phyloP scores from a whole-genome alignment of 2,329 filamentous ascomycete genomes.

The Trichophyton mentagrophytes region DNA sequence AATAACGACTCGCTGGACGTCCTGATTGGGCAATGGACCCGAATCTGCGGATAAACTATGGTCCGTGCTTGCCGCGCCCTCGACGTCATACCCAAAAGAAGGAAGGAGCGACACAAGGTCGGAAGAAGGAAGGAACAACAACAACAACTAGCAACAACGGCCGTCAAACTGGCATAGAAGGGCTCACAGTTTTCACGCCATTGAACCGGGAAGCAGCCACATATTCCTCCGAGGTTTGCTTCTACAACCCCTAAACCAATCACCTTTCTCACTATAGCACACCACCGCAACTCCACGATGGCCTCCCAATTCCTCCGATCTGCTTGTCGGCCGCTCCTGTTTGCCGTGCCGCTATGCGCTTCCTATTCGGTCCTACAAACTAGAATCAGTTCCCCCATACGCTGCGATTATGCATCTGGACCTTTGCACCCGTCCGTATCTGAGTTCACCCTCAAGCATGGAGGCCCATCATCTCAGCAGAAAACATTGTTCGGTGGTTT shows the following conservation, averaged over 20 bases:
- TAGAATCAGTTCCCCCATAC: slow-evolving; percentile 19
- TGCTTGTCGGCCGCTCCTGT: slow-evolving; percentile 13
- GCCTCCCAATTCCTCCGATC: slow-evolving; percentile 13
- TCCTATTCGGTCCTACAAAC: slow-evolving; percentile 25
- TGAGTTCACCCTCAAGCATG: background rate
- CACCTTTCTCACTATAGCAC: background rate
- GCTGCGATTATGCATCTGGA: slow-evolving; percentile 24
- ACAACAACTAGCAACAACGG: background rate
- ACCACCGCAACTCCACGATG: slow-evolving; percentile 8
- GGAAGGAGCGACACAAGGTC: background rate
- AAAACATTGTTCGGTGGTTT: slow-evolving; percentile 13
- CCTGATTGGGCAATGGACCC: background rate
- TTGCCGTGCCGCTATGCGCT: slow-evolving; percentile 20
- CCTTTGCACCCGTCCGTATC: slow-evolving; percentile 6
- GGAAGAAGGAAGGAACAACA: background rate
- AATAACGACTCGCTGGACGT: background rate
- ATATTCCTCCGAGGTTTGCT: background rate
- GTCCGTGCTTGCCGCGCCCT: background rate
- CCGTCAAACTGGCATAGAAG: background rate
- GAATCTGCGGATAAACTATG: background rate
- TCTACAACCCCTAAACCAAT: too few species aligned
- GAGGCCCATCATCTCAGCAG: slow-evolving; percentile 11
- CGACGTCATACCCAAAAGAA: slow-evolving; percentile 1
- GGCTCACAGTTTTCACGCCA: background rate
- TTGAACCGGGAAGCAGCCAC: background rate